Conservation (phyloP, 768 basidiomycete species). For the Chalciporus piperatus region DNA sequence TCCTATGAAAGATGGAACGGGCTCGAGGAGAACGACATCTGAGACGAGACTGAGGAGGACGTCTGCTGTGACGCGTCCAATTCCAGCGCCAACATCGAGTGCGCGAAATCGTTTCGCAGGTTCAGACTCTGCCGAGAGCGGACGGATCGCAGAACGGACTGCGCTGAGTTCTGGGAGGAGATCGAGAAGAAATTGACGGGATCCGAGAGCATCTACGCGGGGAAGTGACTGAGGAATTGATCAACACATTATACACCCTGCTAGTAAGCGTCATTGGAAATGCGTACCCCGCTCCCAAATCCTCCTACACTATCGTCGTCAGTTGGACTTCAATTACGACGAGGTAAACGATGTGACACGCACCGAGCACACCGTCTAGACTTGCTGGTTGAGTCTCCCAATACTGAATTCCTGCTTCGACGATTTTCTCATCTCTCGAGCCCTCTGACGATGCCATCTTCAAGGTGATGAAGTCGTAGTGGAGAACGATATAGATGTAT, state of each 20-base stretch:
- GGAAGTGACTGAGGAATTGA: conserved; percentile 65
- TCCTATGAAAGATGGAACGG: conserved; percentile 72
- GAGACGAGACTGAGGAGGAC: conserved; percentile 87
- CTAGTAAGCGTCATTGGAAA: not conserved
- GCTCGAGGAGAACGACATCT: conserved; percentile 88
- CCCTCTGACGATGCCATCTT: conserved; percentile 10
- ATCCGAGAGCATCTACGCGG: conserved; percentile 85
- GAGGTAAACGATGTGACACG: conserved; percentile 14
- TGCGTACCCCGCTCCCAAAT: conserved; percentile 52
- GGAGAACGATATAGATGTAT: not conserved
- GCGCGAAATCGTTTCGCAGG: conserved; percentile 57
- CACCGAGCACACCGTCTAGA: conserved; percentile 85
- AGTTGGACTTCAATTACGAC: conserved; percentile 9
- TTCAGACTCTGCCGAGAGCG: conserved; percentile 30
- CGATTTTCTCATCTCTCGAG: conserved; percentile 46
- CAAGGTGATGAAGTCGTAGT: not conserved
- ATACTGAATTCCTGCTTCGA: conserved; percentile 79
- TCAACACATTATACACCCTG: not conserved
- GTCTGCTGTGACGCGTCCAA: conserved; percentile 87
- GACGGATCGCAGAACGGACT: conserved; percentile 70
- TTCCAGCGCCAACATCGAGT: conserved; percentile 91
- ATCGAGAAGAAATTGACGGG: conserved; percentile 81
- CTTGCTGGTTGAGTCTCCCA: conserved; percentile 82
- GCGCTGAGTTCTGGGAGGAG: conserved; percentile 77
- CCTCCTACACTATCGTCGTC: conserved; percentile 36